phyloP scores from a whole-genome alignment of 2,329 filamentous ascomycete genomes.

The Dothistroma pini region DNA sequence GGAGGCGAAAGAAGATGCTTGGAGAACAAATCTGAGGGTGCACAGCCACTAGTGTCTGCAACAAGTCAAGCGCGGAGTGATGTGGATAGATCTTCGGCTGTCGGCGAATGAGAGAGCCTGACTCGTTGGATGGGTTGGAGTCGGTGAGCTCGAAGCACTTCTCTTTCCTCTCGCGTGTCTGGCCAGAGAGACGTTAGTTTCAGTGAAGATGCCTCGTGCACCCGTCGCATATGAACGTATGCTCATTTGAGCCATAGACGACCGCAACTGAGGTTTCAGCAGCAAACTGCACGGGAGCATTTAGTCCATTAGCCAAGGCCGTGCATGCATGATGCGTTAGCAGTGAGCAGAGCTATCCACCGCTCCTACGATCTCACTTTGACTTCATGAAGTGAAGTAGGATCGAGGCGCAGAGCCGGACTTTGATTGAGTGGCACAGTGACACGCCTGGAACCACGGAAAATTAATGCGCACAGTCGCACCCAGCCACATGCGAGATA shows the following conservation, averaged over 20 bases:
- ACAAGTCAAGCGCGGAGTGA: background rate
- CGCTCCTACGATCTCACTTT: conserved; percentile 4
- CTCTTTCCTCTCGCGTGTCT: background rate
- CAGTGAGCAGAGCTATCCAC: conserved; percentile 2
- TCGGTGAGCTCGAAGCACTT: background rate
- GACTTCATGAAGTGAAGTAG: conserved; percentile 4
- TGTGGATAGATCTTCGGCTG: background rate
- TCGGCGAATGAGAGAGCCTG: conserved; percentile 6
- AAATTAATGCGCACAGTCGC: background rate
- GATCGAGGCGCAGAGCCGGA: background rate
- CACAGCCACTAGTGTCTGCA: conserved; percentile 10
- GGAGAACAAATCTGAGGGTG: conserved; percentile 4
- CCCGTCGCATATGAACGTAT: conserved; percentile 1
- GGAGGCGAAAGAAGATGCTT: conserved; percentile 1
- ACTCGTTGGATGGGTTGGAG: background rate
- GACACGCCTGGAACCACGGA: background rate
- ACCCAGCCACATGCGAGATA: conserved; percentile 3
- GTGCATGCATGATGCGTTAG: conserved; percentile 6
- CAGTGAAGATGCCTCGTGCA: conserved; percentile 1
- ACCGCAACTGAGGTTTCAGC: background rate
- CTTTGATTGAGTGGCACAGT: conserved; percentile 7
- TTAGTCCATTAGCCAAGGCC: background rate
- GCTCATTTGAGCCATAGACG: background rate
- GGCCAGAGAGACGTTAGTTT: background rate
- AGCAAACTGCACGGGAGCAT: conserved; percentile 1